phyloP scores from a whole-genome alignment of 106 monocot genomes.

The Phalaenopsis aphrodite region DNA sequence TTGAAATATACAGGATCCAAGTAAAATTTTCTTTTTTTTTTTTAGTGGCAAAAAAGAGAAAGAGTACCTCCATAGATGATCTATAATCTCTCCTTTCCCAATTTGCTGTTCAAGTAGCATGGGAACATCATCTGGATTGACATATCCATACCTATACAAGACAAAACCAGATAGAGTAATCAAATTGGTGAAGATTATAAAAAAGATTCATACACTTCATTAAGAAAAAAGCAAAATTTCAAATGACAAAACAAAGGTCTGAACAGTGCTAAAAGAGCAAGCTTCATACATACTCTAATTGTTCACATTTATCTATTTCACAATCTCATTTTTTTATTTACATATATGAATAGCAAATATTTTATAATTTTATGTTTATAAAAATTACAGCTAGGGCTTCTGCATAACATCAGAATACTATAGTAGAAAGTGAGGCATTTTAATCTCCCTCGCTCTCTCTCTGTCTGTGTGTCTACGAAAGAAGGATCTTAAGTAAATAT shows the following conservation, averaged over 20 bases:
- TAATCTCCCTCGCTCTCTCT: too few relatives aligned
- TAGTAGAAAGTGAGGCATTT: background rate
- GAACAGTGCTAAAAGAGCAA: background rate
- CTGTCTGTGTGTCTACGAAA: too few relatives aligned
- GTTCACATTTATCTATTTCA: background rate
- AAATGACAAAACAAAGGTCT: background rate
- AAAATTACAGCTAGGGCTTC: background rate
- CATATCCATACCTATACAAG: conserved; percentile 64
- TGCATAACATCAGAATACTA: background rate
- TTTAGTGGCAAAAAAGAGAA: background rate
- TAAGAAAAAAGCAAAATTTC: too few relatives aligned
- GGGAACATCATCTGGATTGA: conserved; percentile 50
- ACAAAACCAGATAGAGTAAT: background rate
- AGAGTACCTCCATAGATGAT: conserved; percentile 52
- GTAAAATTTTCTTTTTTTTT: background rate
- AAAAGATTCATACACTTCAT: too few relatives aligned
- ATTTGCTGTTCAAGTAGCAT: conserved; percentile 56
- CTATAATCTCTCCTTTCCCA: conserved; percentile 39
- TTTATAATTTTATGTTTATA: background rate
- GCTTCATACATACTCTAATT: background rate
- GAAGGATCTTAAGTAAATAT: too few relatives aligned
- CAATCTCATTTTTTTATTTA: background rate
- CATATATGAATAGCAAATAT: background rate
- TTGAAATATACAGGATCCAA: background rate
- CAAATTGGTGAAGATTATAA: background rate